A percentile compares a stretch with the other conserved stretches of the same genome.
Evolutionary conservation across 1,284 basidiomycete species (phyloP).

Genomic region (Ganoderma multipileum): DNA sequence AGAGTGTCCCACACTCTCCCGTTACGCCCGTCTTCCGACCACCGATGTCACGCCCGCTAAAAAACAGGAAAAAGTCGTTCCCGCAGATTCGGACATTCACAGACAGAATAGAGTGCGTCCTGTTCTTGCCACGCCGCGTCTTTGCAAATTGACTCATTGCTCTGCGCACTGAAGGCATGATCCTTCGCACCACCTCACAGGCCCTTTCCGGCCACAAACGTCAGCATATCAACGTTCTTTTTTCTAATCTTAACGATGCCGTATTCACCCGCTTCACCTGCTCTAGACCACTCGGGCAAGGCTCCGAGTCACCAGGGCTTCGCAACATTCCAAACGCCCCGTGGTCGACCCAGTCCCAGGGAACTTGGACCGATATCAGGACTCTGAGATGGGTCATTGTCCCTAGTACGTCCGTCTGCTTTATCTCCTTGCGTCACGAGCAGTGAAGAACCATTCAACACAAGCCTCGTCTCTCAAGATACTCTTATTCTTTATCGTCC

Average conservation of each 20-base stretch:
- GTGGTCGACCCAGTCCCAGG: conserved; percentile 37
- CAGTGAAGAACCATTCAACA: background rate
- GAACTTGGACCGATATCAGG: conserved; percentile 54
- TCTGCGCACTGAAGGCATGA: conserved; percentile 48
- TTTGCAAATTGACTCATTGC: conserved; percentile 19
- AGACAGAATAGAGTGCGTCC: conserved; percentile 34
- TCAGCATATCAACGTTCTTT: conserved; percentile 34
- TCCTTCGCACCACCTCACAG: conserved; percentile 62
- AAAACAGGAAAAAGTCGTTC: conserved; percentile 18
- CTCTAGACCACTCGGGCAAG: conserved; percentile 22
- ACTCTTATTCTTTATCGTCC: conserved; percentile 72
- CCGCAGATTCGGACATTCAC: conserved; percentile 23
- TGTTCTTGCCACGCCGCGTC: conserved; percentile 6
- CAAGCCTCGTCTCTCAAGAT: conserved; percentile 77
- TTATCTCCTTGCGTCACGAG: background rate
- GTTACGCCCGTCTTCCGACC: background rate
- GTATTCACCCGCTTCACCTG: background rate
- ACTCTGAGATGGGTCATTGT: conserved; percentile 77
- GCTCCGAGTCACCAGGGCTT: conserved; percentile 19
- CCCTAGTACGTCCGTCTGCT: conserved; percentile 62
- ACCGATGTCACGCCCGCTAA: conserved; percentile 15
- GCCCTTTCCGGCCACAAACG: conserved; percentile 70
- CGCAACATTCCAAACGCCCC: conserved; percentile 17
- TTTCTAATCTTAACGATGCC: background rate
- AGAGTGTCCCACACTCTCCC: background rate